Conservation (phyloP, 345 rosid genomes). For the Bruguiera parviflora region DNA sequence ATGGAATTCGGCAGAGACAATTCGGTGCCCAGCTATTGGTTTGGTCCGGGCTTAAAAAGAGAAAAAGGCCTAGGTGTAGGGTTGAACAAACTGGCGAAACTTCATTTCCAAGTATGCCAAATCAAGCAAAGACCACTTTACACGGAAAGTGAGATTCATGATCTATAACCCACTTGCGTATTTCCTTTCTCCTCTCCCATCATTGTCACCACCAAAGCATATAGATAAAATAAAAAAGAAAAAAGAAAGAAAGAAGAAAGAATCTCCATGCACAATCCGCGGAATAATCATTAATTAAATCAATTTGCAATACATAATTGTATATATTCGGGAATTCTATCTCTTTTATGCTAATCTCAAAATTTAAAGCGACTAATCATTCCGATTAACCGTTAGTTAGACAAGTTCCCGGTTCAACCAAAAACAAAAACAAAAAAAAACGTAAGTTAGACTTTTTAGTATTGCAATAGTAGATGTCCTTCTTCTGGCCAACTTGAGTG, state of each 20-base stretch:
- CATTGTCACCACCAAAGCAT: neutral
- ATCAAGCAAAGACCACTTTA: slow-evolving; percentile 11
- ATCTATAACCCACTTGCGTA: neutral
- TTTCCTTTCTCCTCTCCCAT: neutral
- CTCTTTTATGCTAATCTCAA: no score
- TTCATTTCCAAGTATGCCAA: neutral
- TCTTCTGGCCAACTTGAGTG: no score
- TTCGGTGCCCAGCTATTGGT: neutral
- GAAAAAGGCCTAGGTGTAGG: neutral
- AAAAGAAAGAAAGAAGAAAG: neutral
- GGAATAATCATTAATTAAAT: no score
- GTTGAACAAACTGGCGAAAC: neutral
- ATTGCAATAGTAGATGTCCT: no score
- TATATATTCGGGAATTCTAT: no score
- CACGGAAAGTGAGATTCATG: slow-evolving; percentile 5
- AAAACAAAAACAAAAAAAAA: no score
- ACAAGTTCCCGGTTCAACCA: no score
- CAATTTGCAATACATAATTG: no score
- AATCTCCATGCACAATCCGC: neutral
- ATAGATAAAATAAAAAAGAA: neutral
- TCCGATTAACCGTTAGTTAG: no score
- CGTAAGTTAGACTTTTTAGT: no score
- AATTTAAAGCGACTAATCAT: no score
- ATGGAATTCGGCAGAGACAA: no score
- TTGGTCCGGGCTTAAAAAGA: slow-evolving; percentile 7